Base-by-base conservation (phyloP, 1,284 basidiomycete genomes). In the Fomitopsis pinicola region DNA sequence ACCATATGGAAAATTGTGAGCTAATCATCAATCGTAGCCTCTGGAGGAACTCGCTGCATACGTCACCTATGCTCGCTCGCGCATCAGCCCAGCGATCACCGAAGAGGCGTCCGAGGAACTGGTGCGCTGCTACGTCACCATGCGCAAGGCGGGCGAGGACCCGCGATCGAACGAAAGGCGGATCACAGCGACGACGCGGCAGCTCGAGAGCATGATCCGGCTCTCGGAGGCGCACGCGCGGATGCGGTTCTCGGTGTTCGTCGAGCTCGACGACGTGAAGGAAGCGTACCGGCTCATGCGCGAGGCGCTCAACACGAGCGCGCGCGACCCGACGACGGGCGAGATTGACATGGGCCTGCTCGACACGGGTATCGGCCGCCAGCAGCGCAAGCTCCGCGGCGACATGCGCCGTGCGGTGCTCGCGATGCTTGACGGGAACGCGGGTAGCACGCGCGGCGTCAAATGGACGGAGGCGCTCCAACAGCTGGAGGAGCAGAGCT, bases 141-240 rank as follows among this genome's bases (percentile, higher is more conserved):
- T 99, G 81, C 91, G 97, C 59, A 94, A 93, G 73, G 89, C 94
- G 65, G 95, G 96, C 30, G 87, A 89, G 48, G 95, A 98, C 73
- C 89, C 94, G 2, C 87, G 94, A 26, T 86, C 86, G 1, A 85
- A 85, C 62, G 96, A 98, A 76, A 92, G 94, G 70, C 88, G 97
- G 12, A 99, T 99, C 75, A 99, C 97, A 0, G 97, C 97, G 1
- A 99, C 97, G 35, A 98, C 97, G 0, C 87, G 97, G 58, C 97
- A 99, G 76, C 86, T 99, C 35, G 97, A 99, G 76, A 92, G 89
- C 68, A 95, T 99, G 89, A 98, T 99, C 72, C 92, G 97, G n/a
- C 84, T 99, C 33, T 91, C 92, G 0, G 97, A 99, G 76, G 97
- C 92, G 0, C 97, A 99, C 72, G 96, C 97, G 0, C 85, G 96